A percentile compares a stretch with the other conserved stretches of the same genome.
These are phyloP conservation scores for Austroboletus novae-zelandiae DNA, from an alignment of 1,284 basidiomycete species.

Conservation along the genomic window DNA sequence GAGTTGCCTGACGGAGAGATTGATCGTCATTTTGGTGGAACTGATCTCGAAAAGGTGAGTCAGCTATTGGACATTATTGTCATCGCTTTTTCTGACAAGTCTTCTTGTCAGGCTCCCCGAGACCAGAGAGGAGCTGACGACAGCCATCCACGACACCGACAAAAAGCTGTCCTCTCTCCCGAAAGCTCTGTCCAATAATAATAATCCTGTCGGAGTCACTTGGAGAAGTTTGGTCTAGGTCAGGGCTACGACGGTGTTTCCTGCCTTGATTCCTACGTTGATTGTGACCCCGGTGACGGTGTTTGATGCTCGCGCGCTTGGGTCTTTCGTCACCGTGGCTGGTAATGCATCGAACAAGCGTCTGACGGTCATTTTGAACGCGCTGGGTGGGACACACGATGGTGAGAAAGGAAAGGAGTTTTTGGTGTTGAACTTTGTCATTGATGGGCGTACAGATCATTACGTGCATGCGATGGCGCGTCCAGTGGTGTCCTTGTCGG, in stretches of 20 bases:
- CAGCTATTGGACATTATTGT: neutral
- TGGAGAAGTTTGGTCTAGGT: constrained; percentile 63
- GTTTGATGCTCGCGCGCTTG: constrained; percentile 94
- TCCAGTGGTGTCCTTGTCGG: constrained; percentile 67
- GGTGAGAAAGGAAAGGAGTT: constrained; percentile 42
- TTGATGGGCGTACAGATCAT: constrained; percentile 47
- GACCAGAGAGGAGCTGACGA: constrained; percentile 51
- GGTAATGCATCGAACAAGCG: constrained; percentile 87
- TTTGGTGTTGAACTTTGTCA: no score
- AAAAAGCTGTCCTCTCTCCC: constrained; percentile 43
- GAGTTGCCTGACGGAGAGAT: constrained; percentile 47
- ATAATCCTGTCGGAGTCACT: no score
- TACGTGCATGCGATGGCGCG: constrained; percentile 71
- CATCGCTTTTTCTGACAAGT: neutral
- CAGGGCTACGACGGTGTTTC: constrained; percentile 93
- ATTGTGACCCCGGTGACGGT: constrained; percentile 88
- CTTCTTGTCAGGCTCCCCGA: constrained; percentile 52
- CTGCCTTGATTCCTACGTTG: constrained; percentile 93
- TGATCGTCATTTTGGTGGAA: constrained; percentile 55
- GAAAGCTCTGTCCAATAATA: constrained; percentile 45
- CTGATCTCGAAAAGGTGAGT: constrained; percentile 56
- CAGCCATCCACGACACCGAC: constrained; percentile 41
- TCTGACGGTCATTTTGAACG: constrained; percentile 71
- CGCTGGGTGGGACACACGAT: constrained; percentile 68
- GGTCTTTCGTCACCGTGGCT: constrained; percentile 90